Percentiles rank a stretch among this genome's conserved stretches.
phyloP scores from a whole-genome alignment of 768 basidiomycete genomes.

The Cubamyces lactineus region DNA sequence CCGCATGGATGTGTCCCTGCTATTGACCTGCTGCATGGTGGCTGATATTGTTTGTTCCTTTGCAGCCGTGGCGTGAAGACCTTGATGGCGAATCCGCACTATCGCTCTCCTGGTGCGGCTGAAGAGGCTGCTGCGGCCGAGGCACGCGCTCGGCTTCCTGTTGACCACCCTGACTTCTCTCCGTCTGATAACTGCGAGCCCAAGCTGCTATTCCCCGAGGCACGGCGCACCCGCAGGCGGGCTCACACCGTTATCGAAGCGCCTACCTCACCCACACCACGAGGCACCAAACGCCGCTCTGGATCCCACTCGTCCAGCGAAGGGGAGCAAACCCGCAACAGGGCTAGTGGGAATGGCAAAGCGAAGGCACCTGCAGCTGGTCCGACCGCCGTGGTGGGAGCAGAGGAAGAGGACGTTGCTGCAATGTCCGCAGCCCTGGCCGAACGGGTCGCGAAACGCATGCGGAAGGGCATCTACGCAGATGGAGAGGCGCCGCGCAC shows the following conservation, averaged over 20 bases:
- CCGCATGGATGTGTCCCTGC: not conserved
- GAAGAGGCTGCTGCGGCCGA: constrained; percentile 46
- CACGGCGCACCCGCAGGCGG: constrained; percentile 27
- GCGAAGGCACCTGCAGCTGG: constrained; percentile 8
- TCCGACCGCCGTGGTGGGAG: not conserved
- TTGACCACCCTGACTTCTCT: constrained; percentile 68
- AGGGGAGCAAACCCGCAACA: not conserved
- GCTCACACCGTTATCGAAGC: not conserved
- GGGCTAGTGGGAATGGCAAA: constrained; percentile 8
- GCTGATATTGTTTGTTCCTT: constrained; percentile 3
- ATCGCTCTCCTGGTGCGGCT: constrained; percentile 39
- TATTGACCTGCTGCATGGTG: not conserved
- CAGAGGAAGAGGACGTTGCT: constrained; percentile 26
- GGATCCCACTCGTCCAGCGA: constrained; percentile 13
- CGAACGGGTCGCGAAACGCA: constrained; percentile 20
- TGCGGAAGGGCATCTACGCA: constrained; percentile 15
- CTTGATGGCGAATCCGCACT: constrained; percentile 65
- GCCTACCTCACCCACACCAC: constrained; percentile 13
- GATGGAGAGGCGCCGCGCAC: constrained; percentile 24
- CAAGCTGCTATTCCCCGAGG: constrained; percentile 55
- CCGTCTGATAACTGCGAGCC: constrained; percentile 58
- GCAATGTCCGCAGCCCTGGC: constrained; percentile 23
- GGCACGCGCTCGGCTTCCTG: constrained; percentile 56
- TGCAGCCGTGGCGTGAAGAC: constrained; percentile 69
- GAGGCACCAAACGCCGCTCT: constrained; percentile 5